A percentile compares a stretch with the other conserved stretches of the same genome.
Evolutionary conservation across 192 early-diverging fungal species (phyloP).

Genomic region (Rhizoclosmatium sp.): DNA sequence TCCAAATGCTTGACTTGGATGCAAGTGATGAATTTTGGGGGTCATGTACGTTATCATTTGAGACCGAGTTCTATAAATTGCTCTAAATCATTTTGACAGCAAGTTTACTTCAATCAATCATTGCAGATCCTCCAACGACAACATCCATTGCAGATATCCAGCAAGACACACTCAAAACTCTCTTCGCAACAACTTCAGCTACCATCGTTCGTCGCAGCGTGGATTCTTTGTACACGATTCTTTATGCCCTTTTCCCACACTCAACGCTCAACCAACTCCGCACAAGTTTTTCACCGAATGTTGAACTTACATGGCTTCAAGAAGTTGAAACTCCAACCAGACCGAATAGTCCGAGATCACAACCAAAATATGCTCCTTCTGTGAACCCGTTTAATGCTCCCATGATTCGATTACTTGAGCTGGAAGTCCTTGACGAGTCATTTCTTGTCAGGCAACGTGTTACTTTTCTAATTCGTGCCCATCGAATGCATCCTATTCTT

Average conservation of each 20-base stretch:
- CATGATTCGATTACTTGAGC: slow-evolving; percentile 1
- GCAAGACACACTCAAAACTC: not conserved
- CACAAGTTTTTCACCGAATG: not conserved
- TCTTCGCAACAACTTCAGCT: not conserved
- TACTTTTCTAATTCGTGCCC: slow-evolving; percentile 23
- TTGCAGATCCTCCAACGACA: slow-evolving; percentile 1
- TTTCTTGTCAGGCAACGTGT: slow-evolving; percentile 20
- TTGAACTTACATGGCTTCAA: not conserved
- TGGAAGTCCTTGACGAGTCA: slow-evolving; percentile 29
- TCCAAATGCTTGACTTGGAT: slow-evolving; percentile 37
- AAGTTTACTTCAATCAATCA: slow-evolving; percentile 26
- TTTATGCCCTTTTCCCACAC: slow-evolving; percentile 24
- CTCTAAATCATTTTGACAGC: not conserved
- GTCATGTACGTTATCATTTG: slow-evolving; percentile 1
- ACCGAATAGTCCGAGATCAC: not conserved
- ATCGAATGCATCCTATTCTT: slow-evolving; percentile 27
- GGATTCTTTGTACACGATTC: slow-evolving; percentile 28
- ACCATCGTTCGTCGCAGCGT: slow-evolving; percentile 14
- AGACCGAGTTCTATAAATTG: not conserved
- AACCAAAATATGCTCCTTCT: not conserved
- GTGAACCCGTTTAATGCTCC: slow-evolving; percentile 15
- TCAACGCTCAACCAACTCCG: not conserved
- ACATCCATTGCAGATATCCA: not conserved
- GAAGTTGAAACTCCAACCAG: not conserved
- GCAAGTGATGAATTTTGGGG: slow-evolving; percentile 30